These are phyloP conservation scores for Saccharomycopsis vini DNA, from an alignment of 805 yeast species.

Conservation along the genomic window DNA sequence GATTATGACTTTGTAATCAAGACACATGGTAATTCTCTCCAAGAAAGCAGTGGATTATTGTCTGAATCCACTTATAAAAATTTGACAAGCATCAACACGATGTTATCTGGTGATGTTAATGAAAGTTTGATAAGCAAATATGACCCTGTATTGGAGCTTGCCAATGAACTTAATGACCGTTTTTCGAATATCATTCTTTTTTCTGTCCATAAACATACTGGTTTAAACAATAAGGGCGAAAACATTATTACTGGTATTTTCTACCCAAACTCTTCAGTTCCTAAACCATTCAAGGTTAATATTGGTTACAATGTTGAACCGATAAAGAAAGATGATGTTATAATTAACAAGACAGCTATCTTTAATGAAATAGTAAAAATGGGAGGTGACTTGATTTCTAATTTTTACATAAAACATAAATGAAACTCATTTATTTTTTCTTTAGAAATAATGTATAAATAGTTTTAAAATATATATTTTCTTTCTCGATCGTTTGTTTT, in stretches of 20 bases:
- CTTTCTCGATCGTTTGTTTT: too few species aligned
- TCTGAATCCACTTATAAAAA: conserved; percentile 53
- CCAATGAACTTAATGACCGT: conserved; percentile 49
- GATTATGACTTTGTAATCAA: conserved; percentile 79
- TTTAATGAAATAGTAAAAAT: conserved; percentile 58
- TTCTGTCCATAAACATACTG: conserved; percentile 48
- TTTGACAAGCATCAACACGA: conserved; percentile 24
- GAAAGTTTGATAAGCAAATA: conserved; percentile 29
- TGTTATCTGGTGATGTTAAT: too few species aligned
- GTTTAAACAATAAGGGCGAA: conserved; percentile 44
- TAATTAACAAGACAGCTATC: conserved; percentile 64
- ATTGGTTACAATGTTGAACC: conserved; percentile 70
- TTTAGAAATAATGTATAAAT: too few species aligned
- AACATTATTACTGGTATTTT: conserved; percentile 75
- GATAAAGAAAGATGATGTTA: conserved; percentile 35
- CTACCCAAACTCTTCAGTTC: conserved; percentile 52
- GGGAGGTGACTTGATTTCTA: conserved; percentile 56
- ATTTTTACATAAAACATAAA: conserved; percentile 14
- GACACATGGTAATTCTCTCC: conserved; percentile 28
- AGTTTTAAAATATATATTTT: too few species aligned
- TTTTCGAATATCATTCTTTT: conserved; percentile 64
- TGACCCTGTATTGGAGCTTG: conserved; percentile 56
- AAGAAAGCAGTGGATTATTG: conserved; percentile 46
- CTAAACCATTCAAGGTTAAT: conserved; percentile 70
- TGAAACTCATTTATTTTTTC: too few species aligned